A percentile compares a stretch with the other conserved stretches of the same genome.
These are phyloP conservation scores for Trebouxiophyceae sp. DNA, from an alignment of 163 green algal species.

Conservation along the genomic window DNA sequence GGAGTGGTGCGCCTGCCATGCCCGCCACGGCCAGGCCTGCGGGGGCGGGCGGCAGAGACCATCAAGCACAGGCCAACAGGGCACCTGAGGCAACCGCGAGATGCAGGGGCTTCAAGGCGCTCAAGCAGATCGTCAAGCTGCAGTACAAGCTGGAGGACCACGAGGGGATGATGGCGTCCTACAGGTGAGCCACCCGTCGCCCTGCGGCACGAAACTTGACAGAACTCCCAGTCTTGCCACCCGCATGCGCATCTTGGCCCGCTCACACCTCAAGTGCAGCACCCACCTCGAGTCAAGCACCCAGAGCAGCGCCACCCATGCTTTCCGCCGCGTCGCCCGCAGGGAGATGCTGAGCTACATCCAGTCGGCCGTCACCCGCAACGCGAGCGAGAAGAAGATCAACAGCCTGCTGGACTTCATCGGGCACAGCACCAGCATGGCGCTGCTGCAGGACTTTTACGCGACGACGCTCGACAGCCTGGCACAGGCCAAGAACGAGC, in stretches of 20 bases:
- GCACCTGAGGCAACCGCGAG: no score
- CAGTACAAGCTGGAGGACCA: slow-evolving; percentile 69
- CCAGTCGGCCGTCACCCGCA: slow-evolving; percentile 72
- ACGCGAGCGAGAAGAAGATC: slow-evolving; percentile 98
- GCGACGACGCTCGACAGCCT: slow-evolving; percentile 53
- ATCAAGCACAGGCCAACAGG: no score
- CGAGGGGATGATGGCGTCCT: slow-evolving; percentile 83
- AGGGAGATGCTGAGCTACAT: slow-evolving; percentile 84
- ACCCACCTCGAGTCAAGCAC: background rate
- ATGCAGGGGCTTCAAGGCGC: slow-evolving; percentile 95
- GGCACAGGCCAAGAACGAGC: slow-evolving; percentile 89
- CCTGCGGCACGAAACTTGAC: no score
- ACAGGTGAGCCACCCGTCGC: no score
- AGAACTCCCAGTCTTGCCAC: no score
- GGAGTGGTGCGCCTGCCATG: slow-evolving; percentile 76
- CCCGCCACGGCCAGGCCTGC: background rate
- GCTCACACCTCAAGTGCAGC: background rate
- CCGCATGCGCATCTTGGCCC: no score
- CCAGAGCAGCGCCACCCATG: background rate
- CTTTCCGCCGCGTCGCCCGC: slow-evolving; percentile 5
- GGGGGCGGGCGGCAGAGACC: no score
- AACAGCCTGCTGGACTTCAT: slow-evolving; percentile 92
- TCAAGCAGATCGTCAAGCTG: slow-evolving; percentile 98
- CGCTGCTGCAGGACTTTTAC: slow-evolving; percentile 93
- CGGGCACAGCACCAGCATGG: slow-evolving; percentile 48